Conservation (phyloP, 2,329 filamentous ascomycete genomes). For the Beauveria australis region DNA sequence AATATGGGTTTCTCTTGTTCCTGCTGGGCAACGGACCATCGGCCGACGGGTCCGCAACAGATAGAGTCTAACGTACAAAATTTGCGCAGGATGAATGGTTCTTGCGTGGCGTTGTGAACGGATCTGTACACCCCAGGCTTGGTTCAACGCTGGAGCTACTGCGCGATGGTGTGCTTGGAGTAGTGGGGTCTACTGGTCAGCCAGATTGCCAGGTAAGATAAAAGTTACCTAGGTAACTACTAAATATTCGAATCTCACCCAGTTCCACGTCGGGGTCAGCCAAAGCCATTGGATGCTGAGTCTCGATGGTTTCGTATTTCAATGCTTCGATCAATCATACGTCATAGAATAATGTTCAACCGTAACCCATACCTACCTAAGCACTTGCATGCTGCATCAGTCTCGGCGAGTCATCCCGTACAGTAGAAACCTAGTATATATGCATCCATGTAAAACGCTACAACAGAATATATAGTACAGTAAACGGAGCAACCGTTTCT, state of each 20-base stretch:
- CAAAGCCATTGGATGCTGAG: too few species aligned
- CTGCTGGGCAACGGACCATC: conserved; percentile 1
- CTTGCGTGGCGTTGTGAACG: neutral
- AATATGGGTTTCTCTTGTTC: neutral
- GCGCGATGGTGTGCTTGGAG: neutral
- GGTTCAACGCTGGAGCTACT: neutral
- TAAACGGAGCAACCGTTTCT: neutral
- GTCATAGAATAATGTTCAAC: neutral
- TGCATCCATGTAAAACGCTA: conserved; percentile 7
- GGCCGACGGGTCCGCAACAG: neutral
- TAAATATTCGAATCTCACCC: too few species aligned
- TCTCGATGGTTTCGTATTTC: too few species aligned
- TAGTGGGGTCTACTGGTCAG: neutral
- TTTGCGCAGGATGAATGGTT: neutral
- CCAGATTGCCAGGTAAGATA: too few species aligned
- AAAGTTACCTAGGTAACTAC: too few species aligned
- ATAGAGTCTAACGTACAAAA: neutral
- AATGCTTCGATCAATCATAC: neutral
- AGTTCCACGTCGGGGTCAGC: neutral
- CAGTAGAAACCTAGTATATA: conserved; percentile 1
- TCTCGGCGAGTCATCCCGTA: too few species aligned
- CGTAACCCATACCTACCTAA: neutral
- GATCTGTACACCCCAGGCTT: neutral
- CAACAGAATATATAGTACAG: conserved; percentile 8
- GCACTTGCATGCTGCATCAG: neutral